These are phyloP conservation scores for Candida gorgasii DNA, from an alignment of 805 yeast species.

Conservation along the genomic window DNA sequence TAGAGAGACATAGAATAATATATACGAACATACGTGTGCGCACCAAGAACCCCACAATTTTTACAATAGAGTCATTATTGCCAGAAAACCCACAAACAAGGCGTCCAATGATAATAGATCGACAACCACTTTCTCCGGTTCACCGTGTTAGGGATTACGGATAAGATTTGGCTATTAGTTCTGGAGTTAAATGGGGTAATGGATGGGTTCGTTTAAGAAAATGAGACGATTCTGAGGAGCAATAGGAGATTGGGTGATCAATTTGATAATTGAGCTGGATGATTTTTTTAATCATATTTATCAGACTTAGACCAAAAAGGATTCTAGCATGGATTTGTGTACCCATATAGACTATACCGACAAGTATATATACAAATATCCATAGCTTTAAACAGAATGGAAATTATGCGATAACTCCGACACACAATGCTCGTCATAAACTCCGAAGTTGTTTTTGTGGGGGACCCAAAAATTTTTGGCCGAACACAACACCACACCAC, in stretches of 20 bases:
- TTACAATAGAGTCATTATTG: neutral
- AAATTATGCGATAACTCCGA: neutral
- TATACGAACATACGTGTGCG: constrained; percentile 1
- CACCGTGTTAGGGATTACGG: neutral
- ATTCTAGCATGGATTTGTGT: too few species aligned
- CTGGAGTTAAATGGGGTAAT: neutral
- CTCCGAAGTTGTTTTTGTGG: constrained; percentile 4
- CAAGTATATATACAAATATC: too few species aligned
- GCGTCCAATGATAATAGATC: neutral
- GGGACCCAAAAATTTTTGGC: constrained; percentile 4
- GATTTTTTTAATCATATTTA: too few species aligned
- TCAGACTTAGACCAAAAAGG: too few species aligned
- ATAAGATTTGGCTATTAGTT: neutral
- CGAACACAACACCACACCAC: constrained; percentile 6
- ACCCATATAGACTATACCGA: too few species aligned
- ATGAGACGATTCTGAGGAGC: too few species aligned
- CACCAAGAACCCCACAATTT: constrained; percentile 5
- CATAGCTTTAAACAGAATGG: neutral
- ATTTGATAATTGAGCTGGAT: too few species aligned
- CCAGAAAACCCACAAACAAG: neutral
- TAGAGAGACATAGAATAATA: neutral
- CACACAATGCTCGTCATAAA: neutral
- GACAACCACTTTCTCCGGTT: neutral
- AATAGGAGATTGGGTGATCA: too few species aligned
- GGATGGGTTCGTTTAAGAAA: neutral